phyloP scores from a whole-genome alignment of 1,139 yeast species.

The Kurtzmaniella quercitrusa region DNA sequence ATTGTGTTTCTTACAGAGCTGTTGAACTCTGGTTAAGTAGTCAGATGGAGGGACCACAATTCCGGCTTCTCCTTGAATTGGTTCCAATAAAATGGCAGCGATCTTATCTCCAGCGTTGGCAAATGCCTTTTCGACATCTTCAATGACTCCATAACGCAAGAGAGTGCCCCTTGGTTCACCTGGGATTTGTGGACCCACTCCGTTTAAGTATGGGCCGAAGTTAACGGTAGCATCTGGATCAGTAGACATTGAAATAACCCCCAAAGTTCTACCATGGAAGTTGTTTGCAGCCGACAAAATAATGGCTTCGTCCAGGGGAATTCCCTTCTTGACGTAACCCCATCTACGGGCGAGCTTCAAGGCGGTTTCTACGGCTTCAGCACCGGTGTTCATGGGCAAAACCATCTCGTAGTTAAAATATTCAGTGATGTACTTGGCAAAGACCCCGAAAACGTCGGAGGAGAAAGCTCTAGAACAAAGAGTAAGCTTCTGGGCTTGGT shows the following conservation, averaged over 20 bases:
- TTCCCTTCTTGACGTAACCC: constrained; percentile 90
- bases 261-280: constrained; percentile 96
- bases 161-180: constrained; percentile 49
- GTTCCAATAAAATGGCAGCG: constrained; percentile 90
- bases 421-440: constrained; percentile 85
- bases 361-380: constrained; percentile 97
- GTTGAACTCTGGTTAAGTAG: constrained; percentile 70
- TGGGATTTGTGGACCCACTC: constrained; percentile 80
- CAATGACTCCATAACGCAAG: constrained; percentile 77
- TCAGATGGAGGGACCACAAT: constrained; percentile 89
- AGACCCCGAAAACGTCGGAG: constrained; percentile 81
- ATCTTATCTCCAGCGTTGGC: constrained; percentile 82
- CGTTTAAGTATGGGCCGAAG: constrained; percentile 85
- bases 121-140: constrained; percentile 82
- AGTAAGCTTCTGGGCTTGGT: constrained; percentile 82
- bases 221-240: constrained; percentile 88
- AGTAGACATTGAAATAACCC: constrained; percentile 93
- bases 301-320: constrained; percentile 78
- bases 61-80: constrained; percentile 99
- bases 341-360: constrained; percentile 93
- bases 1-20: constrained; percentile 76
- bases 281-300: constrained; percentile 82
- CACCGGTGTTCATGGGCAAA: constrained; percentile 98
- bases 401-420: constrained; percentile 89
- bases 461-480: constrained; percentile 91